Evolutionary conservation across 257 asterid genomes (phyloP).

Genomic region (Coffea canephora): DNA sequence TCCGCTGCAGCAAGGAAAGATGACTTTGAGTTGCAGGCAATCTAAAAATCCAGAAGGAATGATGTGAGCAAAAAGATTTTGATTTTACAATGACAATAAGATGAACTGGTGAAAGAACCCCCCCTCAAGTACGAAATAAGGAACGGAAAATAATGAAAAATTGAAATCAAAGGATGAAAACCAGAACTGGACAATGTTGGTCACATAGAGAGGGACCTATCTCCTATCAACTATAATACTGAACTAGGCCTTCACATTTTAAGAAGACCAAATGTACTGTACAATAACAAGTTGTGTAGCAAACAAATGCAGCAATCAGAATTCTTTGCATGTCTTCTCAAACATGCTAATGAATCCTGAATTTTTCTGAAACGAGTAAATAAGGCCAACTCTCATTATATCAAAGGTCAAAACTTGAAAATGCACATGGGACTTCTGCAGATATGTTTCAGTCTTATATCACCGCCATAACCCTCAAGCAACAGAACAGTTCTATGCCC

Average conservation of each 20-base stretch:
- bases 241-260: background rate
- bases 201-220: background rate
- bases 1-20: conserved; percentile 92
- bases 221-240: background rate
- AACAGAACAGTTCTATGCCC: background rate
- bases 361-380: background rate
- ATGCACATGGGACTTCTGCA: background rate
- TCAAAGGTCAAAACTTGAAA: background rate
- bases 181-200: background rate
- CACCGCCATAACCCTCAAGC: background rate
- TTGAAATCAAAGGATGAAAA: too few species aligned
- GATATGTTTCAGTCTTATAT: background rate
- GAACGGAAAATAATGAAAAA: background rate
- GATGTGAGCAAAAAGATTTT: background rate
- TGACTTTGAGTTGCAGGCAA: conserved; percentile 74
- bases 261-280: background rate
- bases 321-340: background rate
- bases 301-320: background rate
- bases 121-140: background rate
- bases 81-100: background rate
- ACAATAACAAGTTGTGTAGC: background rate
- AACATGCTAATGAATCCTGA: background rate
- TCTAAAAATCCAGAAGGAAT: conserved; percentile 40
- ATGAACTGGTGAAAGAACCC: background rate
- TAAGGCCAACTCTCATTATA: too few species aligned